Conservation (phyloP, 1,139 yeast species). For the Geotrichum aggregatum region DNA sequence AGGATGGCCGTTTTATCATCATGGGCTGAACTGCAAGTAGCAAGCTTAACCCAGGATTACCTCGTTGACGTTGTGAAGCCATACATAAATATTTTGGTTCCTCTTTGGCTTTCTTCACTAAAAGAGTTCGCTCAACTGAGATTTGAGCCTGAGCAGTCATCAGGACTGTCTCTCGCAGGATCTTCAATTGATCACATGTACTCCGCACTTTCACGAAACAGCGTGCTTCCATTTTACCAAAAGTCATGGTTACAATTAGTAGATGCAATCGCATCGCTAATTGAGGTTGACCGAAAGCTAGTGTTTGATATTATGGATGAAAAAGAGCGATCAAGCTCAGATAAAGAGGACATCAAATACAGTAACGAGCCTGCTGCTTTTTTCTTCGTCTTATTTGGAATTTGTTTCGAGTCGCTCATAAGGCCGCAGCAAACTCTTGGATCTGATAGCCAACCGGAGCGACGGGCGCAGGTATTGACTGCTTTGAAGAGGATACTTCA, state of each 20-base stretch:
- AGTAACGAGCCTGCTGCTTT: conserved; percentile 66
- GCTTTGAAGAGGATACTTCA: conserved; percentile 58
- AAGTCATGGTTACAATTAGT: conserved; percentile 76
- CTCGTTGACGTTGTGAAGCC: conserved; percentile 50
- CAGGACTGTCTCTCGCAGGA: conserved; percentile 28
- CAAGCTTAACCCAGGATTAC: conserved; percentile 39
- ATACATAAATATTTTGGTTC: conserved; percentile 57
- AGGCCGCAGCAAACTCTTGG: conserved; percentile 35
- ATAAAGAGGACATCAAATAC: conserved; percentile 30
- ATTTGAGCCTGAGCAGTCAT: conserved; percentile 51
- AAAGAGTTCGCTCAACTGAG: conserved; percentile 69
- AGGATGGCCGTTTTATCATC: conserved; percentile 72
- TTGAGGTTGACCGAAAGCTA: conserved; percentile 49
- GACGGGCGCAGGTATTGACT: conserved; percentile 45
- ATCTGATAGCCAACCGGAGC: conserved; percentile 23
- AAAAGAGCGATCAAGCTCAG: conserved; percentile 24
- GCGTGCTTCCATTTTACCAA: conserved; percentile 50
- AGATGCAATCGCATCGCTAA: conserved; percentile 66
- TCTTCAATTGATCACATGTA: conserved; percentile 38
- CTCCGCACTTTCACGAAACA: conserved; percentile 33
- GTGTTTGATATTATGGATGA: conserved; percentile 46
- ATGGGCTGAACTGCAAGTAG: conserved; percentile 78
- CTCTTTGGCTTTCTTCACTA: conserved; percentile 74
- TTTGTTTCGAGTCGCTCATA: conserved; percentile 72
- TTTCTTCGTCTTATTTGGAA: conserved; percentile 76